Conservation (phyloP, 179 eudicot genomes). For the Silene vulgaris region DNA sequence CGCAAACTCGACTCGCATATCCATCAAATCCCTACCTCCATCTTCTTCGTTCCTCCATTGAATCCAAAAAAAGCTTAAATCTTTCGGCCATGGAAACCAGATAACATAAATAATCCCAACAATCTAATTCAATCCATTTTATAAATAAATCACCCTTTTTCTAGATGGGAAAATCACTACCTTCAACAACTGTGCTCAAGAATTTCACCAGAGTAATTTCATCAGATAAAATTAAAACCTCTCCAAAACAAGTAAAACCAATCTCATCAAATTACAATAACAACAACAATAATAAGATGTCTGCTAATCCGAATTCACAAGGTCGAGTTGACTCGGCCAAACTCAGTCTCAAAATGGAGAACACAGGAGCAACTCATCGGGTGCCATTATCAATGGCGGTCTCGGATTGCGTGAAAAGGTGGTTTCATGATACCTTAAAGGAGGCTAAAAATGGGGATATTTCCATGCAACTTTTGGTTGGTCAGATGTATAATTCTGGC, state of each 20-base stretch:
- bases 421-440: conserved; percentile 31
- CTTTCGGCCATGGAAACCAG: not conserved
- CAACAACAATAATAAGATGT: conserved; percentile 4
- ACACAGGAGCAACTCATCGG: conserved; percentile 13
- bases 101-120: not conserved
- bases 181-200: conserved; percentile 33
- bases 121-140: too few species aligned
- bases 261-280: not conserved
- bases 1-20: too few species aligned
- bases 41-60: not conserved
- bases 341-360: conserved; percentile 21
- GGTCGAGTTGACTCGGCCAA: conserved; percentile 32
- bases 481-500: conserved; percentile 38
- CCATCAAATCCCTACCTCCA: not conserved
- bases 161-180: conserved; percentile 47
- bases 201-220: conserved; percentile 36
- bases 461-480: conserved; percentile 38
- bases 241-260: conserved; percentile 30
- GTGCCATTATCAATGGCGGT: conserved; percentile 28
- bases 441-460: conserved; percentile 33
- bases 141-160: not conserved
- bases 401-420: conserved; percentile 31
- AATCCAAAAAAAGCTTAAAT: not conserved
- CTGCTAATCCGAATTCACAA: conserved; percentile 4
- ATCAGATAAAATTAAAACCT: conserved; percentile 27